A percentile compares a stretch with the other conserved stretches of the same genome.
phyloP scores from a whole-genome alignment of 2,329 filamentous ascomycete genomes.

The Mollisia scopiformis region DNA sequence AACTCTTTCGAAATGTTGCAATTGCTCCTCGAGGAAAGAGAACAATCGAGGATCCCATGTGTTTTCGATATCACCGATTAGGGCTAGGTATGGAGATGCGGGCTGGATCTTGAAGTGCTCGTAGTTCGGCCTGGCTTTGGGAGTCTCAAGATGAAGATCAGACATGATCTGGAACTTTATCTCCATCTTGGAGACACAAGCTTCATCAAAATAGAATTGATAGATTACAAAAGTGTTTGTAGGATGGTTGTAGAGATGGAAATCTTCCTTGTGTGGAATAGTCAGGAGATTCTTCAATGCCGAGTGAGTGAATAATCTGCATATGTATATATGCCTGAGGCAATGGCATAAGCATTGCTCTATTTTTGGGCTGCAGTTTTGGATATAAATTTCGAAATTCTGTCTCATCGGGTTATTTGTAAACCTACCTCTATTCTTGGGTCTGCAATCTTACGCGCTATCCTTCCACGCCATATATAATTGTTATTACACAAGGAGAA shows the following conservation, averaged over 20 bases:
- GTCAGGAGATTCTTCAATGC: neutral
- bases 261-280: neutral
- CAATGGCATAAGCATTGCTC: too few species aligned
- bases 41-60: constrained; percentile 4
- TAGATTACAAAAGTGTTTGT: neutral
- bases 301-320: neutral
- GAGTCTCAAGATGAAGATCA: constrained; percentile 22
- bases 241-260: neutral
- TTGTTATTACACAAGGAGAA: too few species aligned
- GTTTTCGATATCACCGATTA: constrained; percentile 16
- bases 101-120: constrained; percentile 16
- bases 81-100: constrained; percentile 13
- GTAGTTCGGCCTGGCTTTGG: constrained; percentile 15
- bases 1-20: constrained; percentile 10
- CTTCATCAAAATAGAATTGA: neutral
- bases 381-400: too few species aligned
- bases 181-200: constrained; percentile 7
- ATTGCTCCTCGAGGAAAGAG: constrained; percentile 9
- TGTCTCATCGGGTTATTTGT: too few species aligned
- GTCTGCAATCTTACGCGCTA: too few species aligned
- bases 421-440: too few species aligned
- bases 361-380: too few species aligned
- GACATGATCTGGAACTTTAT: constrained; percentile 18
- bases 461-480: too few species aligned
- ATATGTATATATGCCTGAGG: neutral